Evolutionary conservation across 805 yeast species (phyloP).

Genomic region (Komagataella kurtzmanii): DNA sequence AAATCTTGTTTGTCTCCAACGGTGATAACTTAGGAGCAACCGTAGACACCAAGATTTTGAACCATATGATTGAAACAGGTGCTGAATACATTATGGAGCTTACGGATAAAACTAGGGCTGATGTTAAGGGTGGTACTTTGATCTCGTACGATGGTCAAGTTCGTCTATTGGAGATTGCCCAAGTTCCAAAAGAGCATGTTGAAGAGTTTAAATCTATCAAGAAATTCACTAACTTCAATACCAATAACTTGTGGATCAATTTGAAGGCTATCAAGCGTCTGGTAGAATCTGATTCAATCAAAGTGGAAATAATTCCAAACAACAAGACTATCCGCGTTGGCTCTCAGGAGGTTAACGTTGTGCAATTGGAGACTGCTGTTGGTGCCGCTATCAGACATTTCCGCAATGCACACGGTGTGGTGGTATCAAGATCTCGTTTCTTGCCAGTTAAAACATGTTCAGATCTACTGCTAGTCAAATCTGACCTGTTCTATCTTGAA

Average conservation of each 20-base stretch:
- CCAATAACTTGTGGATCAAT: conserved; percentile 96
- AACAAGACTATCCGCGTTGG: conserved; percentile 73
- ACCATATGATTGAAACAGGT: conserved; percentile 84
- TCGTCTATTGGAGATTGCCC: conserved; percentile 90
- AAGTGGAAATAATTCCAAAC: conserved; percentile 94
- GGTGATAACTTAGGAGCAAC: conserved; percentile 99
- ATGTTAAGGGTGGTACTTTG: conserved; percentile 98
- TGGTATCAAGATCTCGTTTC: conserved; percentile 95
- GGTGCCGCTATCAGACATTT: conserved; percentile 98
- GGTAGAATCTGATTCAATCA: conserved; percentile 69
- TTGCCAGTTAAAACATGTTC: conserved; percentile 97
- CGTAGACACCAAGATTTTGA: conserved; percentile 79
- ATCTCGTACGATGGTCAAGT: conserved; percentile 93
- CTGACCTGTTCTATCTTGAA: conserved; percentile 81
- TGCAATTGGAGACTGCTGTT: conserved; percentile 96
- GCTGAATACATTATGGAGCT: conserved; percentile 97
- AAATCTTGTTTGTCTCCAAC: conserved; percentile 87
- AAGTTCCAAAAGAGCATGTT: conserved; percentile 96
- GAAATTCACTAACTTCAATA: conserved; percentile 96
- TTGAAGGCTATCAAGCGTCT: conserved; percentile 88
- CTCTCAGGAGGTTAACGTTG: conserved; percentile 64
- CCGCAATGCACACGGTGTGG: conserved; percentile 91
- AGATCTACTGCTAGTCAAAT: conserved; percentile 85
- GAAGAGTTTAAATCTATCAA: conserved; percentile 97
- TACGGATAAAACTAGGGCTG: conserved; percentile 97